phyloP scores from a whole-genome alignment of 2,329 filamentous ascomycete species.

The Scedosporium apiospermum region DNA sequence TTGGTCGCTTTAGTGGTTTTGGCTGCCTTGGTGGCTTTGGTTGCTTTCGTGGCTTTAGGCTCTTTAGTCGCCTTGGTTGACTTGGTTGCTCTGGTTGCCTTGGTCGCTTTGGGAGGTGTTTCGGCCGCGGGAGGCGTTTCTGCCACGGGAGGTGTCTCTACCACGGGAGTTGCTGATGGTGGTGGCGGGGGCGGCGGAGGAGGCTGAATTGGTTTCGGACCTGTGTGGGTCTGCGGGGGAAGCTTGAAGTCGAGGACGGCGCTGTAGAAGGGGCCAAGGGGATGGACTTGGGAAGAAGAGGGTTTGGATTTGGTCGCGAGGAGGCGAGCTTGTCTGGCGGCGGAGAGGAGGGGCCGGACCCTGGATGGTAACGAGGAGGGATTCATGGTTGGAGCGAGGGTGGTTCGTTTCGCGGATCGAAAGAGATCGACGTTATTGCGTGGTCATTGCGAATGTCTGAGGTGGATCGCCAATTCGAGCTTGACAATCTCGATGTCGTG shows the following conservation, averaged over 20 bases:
- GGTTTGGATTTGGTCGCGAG: constrained; percentile 17
- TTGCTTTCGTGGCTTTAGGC: too few relatives aligned
- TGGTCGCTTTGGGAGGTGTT: too few relatives aligned
- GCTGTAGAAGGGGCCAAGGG: constrained; percentile 51
- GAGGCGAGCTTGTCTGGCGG: constrained; percentile 13
- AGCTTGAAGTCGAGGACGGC: constrained; percentile 36
- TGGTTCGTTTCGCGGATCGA: not conserved
- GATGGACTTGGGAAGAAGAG: constrained; percentile 25
- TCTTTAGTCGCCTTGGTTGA: too few relatives aligned
- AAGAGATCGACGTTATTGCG: not conserved
- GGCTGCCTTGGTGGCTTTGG: too few relatives aligned
- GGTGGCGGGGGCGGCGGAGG: constrained; percentile 19
- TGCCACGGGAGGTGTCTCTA: not conserved
- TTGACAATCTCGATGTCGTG: not conserved
- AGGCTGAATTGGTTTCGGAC: constrained; percentile 8
- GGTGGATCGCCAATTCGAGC: not conserved
- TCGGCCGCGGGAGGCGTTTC: not conserved
- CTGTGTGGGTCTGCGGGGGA: not conserved
- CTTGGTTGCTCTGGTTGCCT: too few relatives aligned
- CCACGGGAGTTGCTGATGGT: not conserved
- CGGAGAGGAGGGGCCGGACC: constrained; percentile 18
- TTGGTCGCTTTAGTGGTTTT: too few relatives aligned
- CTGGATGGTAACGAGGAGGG: constrained; percentile 18
- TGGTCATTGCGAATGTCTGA: not conserved
- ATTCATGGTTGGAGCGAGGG: not conserved